Base-by-base conservation (phyloP, 2,329 filamentous ascomycete species). In the Fusarium paranaense region DNA sequence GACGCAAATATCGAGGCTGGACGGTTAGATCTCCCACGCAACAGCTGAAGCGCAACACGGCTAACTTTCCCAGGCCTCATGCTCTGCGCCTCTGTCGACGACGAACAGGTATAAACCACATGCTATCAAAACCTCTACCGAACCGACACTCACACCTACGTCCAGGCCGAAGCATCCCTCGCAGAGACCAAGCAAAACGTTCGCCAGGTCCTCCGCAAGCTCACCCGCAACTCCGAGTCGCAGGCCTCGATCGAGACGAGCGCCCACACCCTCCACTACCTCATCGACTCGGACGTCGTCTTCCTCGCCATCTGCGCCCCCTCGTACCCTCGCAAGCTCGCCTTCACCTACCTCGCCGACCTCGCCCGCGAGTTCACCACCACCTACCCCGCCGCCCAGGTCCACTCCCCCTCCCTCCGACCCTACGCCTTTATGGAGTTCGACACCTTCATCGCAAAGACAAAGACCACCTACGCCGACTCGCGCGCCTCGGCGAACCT, bases 401-500 rank as follows among this genome's bases (percentile, higher is more conserved):
- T 97, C 77, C 90, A 93, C 80, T 91, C 90, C 47, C 90, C 94
- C 0, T 86, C 88, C 37, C 90, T 97, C 75, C 94, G 96, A 27
- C 96, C 97, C 7, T 99, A 98, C 85, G 95, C 95, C 69, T 98
- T 97, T 82, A 95, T 98, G 87, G 95, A 98, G 82, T 99, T 99
- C 83, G 97, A 99, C 85, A 97, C 94, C 73, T 98, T 98, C 86
- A 98, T 99, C 84, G 89, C 93, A 81, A 93, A 95, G 81, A 97
- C 95, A 45, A 97, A 96, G 85, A 93, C 95, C 78, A 95, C 95
- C 32, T 99, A 99, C 85, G 94, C 97, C 78, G 97, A 99, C 83
- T 91, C 93, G 64, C 92, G 97, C 75, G 97, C 97, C 18, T 91
- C 94, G 16, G 94, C 95, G 85, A 98, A 98, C 84, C 90, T 99